Base-by-base conservation (phyloP, 768 basidiomycete species). In the Auricularia sp. region DNA sequence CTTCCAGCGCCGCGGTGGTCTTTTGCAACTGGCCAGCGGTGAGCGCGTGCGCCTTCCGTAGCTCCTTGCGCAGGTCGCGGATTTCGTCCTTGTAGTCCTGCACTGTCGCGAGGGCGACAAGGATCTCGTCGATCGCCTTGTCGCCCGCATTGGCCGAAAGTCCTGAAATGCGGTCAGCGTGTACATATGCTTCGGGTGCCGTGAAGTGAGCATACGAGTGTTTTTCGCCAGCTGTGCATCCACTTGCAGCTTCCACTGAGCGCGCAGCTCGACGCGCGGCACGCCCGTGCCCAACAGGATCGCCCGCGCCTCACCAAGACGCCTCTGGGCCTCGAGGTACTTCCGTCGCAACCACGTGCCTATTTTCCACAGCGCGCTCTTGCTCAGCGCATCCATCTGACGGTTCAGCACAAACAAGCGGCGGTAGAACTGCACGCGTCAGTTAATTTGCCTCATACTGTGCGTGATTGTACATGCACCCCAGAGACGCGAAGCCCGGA, bases 401-500 rank as follows among this genome's bases (percentile, higher is more conserved):
- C 36, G 29, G n/a, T 64, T 36, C 11, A 64, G 36, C 7, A 39
- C 18, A 36, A 64, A 64, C 33, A 34, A 12, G n/a, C 63, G 54
- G n/a, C 54, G 56, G 56, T 59, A 23, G 10, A 18, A 29, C 56
- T 59, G 29, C 47, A 33, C 29, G 21, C 14, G 51, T 39, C 18
- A 10, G 23, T 36, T 7, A 59, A 8, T 18, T 8, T 10, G 11
- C 8, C 21, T 23, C 56, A 10, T 8, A 14, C 29, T 29, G 7
- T 14, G 18, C 21, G 5, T 1, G n/a, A 5, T 16, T 10, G 8
- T 21, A 3, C 39, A 10, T 73, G 54, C 67, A 80, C 79, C 6
- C 67, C 72, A 2, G 73, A 78, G 0, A 67, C 64, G 2, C 75
- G 64, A 0, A 74, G 69, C 14, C 77, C 70, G 0, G 71, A 69